Base-by-base conservation (phyloP, 306 rosid genomes). In the Myrica gale region DNA sequence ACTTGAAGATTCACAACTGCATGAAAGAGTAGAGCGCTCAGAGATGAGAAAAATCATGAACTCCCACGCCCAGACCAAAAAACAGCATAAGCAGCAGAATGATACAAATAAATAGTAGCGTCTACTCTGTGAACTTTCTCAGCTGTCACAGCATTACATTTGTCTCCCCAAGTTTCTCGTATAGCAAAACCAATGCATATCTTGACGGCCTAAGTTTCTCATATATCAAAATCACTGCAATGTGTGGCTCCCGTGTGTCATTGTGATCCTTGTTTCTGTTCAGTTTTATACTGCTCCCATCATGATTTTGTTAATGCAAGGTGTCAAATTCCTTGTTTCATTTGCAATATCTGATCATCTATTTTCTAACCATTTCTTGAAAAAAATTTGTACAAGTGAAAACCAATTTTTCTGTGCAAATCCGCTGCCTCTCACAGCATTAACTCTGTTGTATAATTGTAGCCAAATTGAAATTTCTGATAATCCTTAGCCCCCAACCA, bases 1-100 rank as follows among this genome's bases (percentile, higher is more conserved):
- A 55, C 66, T 53, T 50, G 39, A 41, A 46, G 12, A 46, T 72
- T 63, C 46, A 55, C 45, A 81, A 23, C 84, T 81, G 80, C 77
- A 65, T 5, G 52, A 76, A 44, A 72, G 26, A 56, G 19, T 48
- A 10, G 8, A n/a, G 70, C 57, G 71, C 53, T 77, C 43, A 72
- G 53, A 50, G n/a, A 21, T 17, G 21, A 26, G 7, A 55, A 50
- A 32, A 50, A 0, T 9, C 15, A 23, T 74, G 12, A 45, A 16
- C 9, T 26, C 11, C 13, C 53, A 13, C 11, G 9, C 54, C 68
- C 9, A 5, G 3, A 19, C 48, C 19, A 45, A 61, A 41, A 39
- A 4, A 60, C 12, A 32, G 37, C 37, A 32, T 32, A 32, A 32
- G 37, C 37, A 2, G 37, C 37, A 32, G 37, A 32, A 32, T 32